These are phyloP conservation scores for Podaxis sp. DNA, from an alignment of 768 basidiomycete genomes.

Conservation along the genomic window DNA sequence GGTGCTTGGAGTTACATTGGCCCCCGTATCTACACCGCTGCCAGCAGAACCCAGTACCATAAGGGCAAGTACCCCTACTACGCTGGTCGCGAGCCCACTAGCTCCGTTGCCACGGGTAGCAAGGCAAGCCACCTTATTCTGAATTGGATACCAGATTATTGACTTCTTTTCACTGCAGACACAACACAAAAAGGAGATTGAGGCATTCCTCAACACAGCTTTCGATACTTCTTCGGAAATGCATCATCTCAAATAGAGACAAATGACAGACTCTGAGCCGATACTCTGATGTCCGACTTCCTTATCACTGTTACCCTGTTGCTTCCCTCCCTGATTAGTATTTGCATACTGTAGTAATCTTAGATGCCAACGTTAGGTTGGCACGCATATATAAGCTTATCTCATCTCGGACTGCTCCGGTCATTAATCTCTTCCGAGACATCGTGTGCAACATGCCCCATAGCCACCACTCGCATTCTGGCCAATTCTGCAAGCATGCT, in stretches of 20 bases:
- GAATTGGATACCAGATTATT: background rate
- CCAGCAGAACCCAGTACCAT: constrained; percentile 87
- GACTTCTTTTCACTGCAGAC: constrained; percentile 35
- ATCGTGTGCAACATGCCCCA: constrained; percentile 43
- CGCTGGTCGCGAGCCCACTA: constrained; percentile 89
- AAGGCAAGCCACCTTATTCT: constrained; percentile 49
- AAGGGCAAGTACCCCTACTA: constrained; percentile 88
- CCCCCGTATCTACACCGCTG: constrained; percentile 91
- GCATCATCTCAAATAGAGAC: constrained; percentile 11
- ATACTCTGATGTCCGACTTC: background rate
- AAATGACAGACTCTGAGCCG: background rate
- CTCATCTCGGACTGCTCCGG: background rate
- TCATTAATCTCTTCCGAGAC: background rate
- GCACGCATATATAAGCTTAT: background rate
- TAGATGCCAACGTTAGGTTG: background rate
- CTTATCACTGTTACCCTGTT: background rate
- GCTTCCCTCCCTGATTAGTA: constrained; percentile 2
- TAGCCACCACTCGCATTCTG: constrained; percentile 90
- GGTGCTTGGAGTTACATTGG: constrained; percentile 97
- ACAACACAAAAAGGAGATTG: constrained; percentile 91
- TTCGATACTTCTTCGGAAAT: constrained; percentile 33
- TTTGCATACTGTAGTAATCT: constrained; percentile 8
- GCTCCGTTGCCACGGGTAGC: constrained; percentile 90
- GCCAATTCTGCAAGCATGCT: constrained; percentile 92
- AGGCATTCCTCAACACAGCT: constrained; percentile 63